These are phyloP conservation scores for Funneliformis caledonium DNA, from an alignment of 371 early-diverging fungal genomes.

Conservation along the genomic window DNA sequence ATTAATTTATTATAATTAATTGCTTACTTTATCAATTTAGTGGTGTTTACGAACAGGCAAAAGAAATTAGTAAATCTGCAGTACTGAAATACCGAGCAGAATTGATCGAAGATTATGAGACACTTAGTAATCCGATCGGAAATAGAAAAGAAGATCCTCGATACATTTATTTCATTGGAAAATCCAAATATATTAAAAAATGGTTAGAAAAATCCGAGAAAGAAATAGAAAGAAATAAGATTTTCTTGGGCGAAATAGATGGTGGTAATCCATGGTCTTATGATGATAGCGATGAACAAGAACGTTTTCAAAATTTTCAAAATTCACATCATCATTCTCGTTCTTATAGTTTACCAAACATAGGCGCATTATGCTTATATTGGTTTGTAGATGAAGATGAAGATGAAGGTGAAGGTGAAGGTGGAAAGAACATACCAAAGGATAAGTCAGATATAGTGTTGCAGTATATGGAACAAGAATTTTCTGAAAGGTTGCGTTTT, in stretches of 20 bases:
- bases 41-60: neutral
- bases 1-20: neutral
- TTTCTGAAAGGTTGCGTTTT: no score
- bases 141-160: conserved; percentile 9
- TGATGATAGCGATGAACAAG: neutral
- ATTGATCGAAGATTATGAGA: conserved; percentile 9
- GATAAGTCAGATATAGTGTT: no score
- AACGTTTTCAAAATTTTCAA: neutral
- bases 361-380: no score
- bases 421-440: no score
- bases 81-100: neutral
- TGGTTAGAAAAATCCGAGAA: neutral
- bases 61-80: neutral
- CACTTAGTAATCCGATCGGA: neutral
- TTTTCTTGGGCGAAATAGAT: neutral
- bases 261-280: neutral
- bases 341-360: no score
- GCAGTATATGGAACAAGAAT: no score
- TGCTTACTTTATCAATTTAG: neutral
- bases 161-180: neutral
- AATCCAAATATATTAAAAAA: neutral
- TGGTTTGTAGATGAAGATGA: neutral
- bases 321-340: no score
- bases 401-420: neutral
- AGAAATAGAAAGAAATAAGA: neutral